phyloP scores from a whole-genome alignment of 495 filamentous ascomycete species.

The Hypoxylon crocopeplum region DNA sequence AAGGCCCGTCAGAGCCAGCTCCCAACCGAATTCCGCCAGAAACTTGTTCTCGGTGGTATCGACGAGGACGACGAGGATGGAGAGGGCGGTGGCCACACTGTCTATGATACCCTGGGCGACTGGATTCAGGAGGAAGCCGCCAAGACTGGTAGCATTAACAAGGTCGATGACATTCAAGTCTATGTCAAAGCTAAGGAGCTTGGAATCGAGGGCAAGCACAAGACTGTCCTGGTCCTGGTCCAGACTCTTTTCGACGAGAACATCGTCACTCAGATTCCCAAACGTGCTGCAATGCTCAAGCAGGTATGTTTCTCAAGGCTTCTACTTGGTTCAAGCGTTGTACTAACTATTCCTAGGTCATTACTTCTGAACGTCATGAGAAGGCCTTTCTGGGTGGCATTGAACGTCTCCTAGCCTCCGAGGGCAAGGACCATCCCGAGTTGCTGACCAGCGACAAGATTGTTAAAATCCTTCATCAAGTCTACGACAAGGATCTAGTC shows the following conservation, averaged over 20 bases:
- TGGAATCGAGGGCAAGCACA: slow-evolving; percentile 94
- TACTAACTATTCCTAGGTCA: slow-evolving; percentile 65
- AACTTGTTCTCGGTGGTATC: slow-evolving; percentile 77
- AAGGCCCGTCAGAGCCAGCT: slow-evolving; percentile 91
- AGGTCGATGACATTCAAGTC: slow-evolving; percentile 85
- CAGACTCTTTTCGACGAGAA: slow-evolving; percentile 93
- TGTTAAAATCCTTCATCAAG: slow-evolving; percentile 81
- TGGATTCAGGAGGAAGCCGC: slow-evolving; percentile 84
- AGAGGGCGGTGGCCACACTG: slow-evolving; percentile 75
- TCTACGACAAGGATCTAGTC: slow-evolving; percentile 88
- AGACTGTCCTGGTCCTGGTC: slow-evolving; percentile 87
- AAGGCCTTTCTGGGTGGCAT: slow-evolving; percentile 97
- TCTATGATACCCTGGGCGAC: slow-evolving; percentile 90
- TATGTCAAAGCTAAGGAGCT: slow-evolving; percentile 96
- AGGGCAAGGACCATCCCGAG: slow-evolving; percentile 77
- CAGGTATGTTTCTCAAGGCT: slow-evolving; percentile 58
- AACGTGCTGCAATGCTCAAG: slow-evolving; percentile 84
- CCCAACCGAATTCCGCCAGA: slow-evolving; percentile 87
- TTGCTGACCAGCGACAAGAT: slow-evolving; percentile 70
- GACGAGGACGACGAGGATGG: slow-evolving; percentile 85
- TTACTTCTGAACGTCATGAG: slow-evolving; percentile 89
- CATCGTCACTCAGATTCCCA: slow-evolving; percentile 80
- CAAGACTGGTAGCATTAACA: slow-evolving; percentile 71
- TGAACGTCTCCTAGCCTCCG: slow-evolving; percentile 79
- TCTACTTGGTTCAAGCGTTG: not conserved